Base-by-base conservation (phyloP, 2,329 filamentous ascomycete genomes). In the Zalaria sp. region DNA sequence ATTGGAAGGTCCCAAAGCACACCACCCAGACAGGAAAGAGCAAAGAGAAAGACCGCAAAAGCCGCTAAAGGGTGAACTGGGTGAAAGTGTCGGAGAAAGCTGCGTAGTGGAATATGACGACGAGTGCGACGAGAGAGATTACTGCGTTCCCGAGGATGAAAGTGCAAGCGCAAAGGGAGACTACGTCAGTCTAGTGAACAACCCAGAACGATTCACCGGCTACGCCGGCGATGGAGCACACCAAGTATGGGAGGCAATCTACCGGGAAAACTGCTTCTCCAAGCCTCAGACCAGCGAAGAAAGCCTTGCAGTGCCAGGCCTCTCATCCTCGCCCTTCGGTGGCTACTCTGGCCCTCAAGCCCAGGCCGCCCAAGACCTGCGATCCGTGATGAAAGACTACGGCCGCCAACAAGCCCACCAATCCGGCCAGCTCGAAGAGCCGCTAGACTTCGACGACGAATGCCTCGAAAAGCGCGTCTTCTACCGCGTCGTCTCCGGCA, bases 381-480 rank as follows among this genome's bases (percentile, higher is more conserved):
- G 70, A 28, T 74, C 72, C 47, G 70, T 81, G 34, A 68, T 82
- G 46, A 63, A 70, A 46, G 65, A 71, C 46, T 70, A 83, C 35
- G 71, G 77, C 53, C 69, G 80, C 42, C 64, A 74, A 49, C 71
- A 75, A 41, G 71, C 75, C 40, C 66, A 66, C 39, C 60, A 64
- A 2, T 58, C 65, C 7, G 62, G 63, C 32, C 37, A 42, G 34
- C 70, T 73, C 27, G 70, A 75, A 45, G 76, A 75, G 5, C 73
- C 75, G 0, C 68, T 89, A 39, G 83, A 91, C 49, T 71, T 79
- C 38, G 87, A 94, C 51, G 88, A 95, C 51, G 84, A 94, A 57
- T 98, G 91, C 55, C 67, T 98, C 25, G 91, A 98, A 68, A 96
- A 98, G 72, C 82, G 91, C n/a, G 91, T 96, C 32, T 98, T 98